Evolutionary conservation across 768 basidiomycete species (phyloP).

Genomic region (Favolaschia claudopus): DNA sequence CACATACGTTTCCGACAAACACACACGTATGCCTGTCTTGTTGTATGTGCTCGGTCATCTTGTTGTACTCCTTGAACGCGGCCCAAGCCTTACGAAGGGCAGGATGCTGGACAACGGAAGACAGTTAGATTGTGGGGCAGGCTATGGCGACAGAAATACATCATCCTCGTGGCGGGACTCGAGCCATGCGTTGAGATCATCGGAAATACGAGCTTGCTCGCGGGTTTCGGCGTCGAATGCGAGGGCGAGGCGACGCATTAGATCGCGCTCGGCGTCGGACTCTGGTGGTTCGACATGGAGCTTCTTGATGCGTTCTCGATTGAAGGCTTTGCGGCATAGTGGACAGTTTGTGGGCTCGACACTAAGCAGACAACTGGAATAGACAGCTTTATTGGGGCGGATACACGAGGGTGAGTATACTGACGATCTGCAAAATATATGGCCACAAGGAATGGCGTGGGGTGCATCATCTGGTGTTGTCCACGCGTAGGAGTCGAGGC

Average conservation of each 20-base stretch:
- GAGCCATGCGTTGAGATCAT: constrained; percentile 63
- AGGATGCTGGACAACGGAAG: constrained; percentile 23
- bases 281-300: constrained; percentile 67
- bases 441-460: constrained; percentile 79
- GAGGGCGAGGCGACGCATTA: constrained; percentile 45
- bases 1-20: background rate
- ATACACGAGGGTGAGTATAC: constrained; percentile 36
- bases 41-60: constrained; percentile 13
- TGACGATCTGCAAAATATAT: constrained; percentile 76
- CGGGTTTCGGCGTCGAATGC: constrained; percentile 50
- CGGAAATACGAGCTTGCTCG: constrained; percentile 45
- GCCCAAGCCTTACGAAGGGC: constrained; percentile 39
- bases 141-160: constrained; percentile 31
- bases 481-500: constrained; percentile 69
- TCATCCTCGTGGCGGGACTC: constrained; percentile 45
- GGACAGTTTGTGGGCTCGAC: constrained; percentile 65
- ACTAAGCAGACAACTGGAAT: constrained; percentile 59
- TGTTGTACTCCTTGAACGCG: constrained; percentile 15
- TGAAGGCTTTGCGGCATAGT: constrained; percentile 69
- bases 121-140: constrained; percentile 17
- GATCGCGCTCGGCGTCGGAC: constrained; percentile 44
- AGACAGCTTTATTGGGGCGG: constrained; percentile 1
- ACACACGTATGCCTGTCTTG: constrained; percentile 8
- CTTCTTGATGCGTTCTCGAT: constrained; percentile 65
- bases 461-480: constrained; percentile 59